phyloP scores from a whole-genome alignment of 2,329 filamentous ascomycete species.

The Bipolaris sorokiniana region DNA sequence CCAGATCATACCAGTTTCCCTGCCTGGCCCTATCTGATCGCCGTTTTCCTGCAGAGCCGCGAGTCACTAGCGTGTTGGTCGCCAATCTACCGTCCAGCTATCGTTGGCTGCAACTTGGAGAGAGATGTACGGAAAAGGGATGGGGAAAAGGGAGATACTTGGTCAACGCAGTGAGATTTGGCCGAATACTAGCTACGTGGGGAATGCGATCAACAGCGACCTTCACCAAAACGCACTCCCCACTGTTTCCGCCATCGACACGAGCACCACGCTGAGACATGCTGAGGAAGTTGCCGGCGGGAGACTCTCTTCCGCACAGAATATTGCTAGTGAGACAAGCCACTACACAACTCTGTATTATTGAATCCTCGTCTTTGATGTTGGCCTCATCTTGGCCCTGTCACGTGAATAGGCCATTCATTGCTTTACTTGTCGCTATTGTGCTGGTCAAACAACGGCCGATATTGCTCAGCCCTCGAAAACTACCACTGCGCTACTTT shows the following conservation, averaged over 20 bases:
- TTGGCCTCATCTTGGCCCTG: background rate
- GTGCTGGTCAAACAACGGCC: background rate
- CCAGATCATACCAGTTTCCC: background rate
- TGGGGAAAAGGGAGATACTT: background rate
- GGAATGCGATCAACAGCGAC: background rate
- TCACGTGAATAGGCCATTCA: background rate
- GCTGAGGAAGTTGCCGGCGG: background rate
- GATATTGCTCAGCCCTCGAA: background rate
- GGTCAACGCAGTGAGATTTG: conserved; percentile 1
- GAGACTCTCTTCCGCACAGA: background rate
- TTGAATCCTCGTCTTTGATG: background rate
- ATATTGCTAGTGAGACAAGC: background rate
- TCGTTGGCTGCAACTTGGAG: background rate
- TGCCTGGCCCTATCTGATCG: background rate
- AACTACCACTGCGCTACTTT: background rate
- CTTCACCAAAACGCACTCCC: background rate
- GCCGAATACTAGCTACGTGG: conserved; percentile 1
- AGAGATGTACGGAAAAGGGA: background rate
- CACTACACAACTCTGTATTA: background rate
- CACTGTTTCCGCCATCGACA: background rate
- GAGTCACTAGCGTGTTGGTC: background rate
- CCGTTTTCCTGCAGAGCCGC: background rate
- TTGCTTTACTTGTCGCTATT: background rate
- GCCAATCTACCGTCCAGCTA: too few relatives aligned
- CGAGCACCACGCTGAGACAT: background rate